Conservation (phyloP, 2,329 filamentous ascomycete species). For the Talaromyces sp. region DNA sequence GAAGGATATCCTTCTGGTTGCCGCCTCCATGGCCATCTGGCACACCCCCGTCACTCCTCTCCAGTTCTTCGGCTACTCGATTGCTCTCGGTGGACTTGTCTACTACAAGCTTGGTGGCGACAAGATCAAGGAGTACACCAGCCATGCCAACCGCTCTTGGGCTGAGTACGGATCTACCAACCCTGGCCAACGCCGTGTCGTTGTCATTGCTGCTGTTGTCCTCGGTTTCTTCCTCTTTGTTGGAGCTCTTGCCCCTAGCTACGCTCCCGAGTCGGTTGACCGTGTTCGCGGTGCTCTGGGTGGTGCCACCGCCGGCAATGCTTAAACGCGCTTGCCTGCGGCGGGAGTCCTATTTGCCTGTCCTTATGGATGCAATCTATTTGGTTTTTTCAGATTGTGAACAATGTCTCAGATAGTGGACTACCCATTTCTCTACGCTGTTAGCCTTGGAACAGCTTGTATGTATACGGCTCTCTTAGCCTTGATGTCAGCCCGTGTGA, state of each 20-base stretch:
- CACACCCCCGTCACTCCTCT: conserved; percentile 64
- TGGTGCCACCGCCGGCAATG: conserved; percentile 28
- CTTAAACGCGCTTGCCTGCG: conserved; percentile 18
- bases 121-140: conserved; percentile 73
- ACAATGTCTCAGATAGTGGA: background rate
- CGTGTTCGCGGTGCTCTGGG: conserved; percentile 33
- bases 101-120: conserved; percentile 71
- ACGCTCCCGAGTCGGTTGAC: conserved; percentile 32
- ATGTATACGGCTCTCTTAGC: background rate
- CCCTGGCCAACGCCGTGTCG: conserved; percentile 72
- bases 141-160: conserved; percentile 72
- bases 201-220: conserved; percentile 62
- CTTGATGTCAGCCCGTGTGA: conserved; percentile 1
- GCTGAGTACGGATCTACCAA: conserved; percentile 76
- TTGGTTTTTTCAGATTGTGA: background rate
- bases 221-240: conserved; percentile 68
- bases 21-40: conserved; percentile 73
- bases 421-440: background rate
- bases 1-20: conserved; percentile 81
- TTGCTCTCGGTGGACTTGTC: conserved; percentile 62
- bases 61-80: conserved; percentile 72
- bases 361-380: background rate
- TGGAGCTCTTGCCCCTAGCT: conserved; percentile 55
- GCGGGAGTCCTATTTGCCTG: background rate
- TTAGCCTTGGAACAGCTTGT: background rate